These are phyloP conservation scores for Monosporascus ibericus DNA, from an alignment of 2,329 filamentous ascomycete genomes.

Conservation along the genomic window DNA sequence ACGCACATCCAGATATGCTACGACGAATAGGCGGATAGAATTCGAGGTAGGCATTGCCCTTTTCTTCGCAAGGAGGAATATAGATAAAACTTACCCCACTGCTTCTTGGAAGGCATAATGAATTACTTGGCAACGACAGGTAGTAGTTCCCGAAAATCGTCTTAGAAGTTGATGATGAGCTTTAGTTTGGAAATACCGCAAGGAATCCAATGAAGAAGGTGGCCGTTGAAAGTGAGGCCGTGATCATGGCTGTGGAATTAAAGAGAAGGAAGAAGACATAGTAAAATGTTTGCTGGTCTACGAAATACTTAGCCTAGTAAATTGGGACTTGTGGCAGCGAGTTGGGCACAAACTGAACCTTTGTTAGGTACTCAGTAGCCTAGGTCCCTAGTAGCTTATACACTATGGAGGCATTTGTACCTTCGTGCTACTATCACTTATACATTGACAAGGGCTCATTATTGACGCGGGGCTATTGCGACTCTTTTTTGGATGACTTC, in stretches of 20 bases:
- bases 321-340: too few species aligned
- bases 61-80: constrained; percentile 10
- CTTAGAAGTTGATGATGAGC: background rate
- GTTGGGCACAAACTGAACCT: too few species aligned
- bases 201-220: background rate
- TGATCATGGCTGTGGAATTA: background rate
- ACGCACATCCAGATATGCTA: background rate
- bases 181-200: background rate
- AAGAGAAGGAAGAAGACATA: too few species aligned
- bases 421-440: too few species aligned
- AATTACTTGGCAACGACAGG: constrained; percentile 8
- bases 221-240: too few species aligned
- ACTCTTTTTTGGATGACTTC: background rate
- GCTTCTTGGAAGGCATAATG: constrained; percentile 30
- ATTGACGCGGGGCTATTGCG: background rate
- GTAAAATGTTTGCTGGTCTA: too few species aligned
- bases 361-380: too few species aligned
- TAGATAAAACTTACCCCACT: constrained; percentile 32
- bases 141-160: background rate
- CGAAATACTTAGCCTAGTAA: too few species aligned
- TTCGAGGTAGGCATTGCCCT: background rate
- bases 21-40: background rate
- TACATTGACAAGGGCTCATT: too few species aligned
- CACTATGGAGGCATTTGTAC: too few species aligned
- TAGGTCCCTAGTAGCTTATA: too few species aligned